Evolutionary conservation across 352 stramenopile species (phyloP), one percentile per base, ranked within the genome.

Genomic region (Globisporangium ultimum): DNA sequence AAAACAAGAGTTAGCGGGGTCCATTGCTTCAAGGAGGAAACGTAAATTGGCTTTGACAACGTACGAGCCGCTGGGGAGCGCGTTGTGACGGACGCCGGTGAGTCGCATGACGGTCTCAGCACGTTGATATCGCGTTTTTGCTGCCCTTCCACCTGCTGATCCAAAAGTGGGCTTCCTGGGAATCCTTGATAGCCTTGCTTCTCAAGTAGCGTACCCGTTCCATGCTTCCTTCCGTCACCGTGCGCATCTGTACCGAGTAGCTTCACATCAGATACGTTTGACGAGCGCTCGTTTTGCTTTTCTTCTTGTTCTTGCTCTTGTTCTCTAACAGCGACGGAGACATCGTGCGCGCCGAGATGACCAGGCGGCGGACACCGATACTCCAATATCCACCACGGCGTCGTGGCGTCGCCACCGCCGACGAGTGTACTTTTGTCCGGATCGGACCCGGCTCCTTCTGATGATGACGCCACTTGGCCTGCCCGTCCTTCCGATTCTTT

Each of bases 311-410:
- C 21, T 60, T 73, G 47, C 12, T 32, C 52, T 55, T 67, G 53
- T 17, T 24, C 40, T 28, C 57, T 47, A 0, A 47, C 55, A 9
- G 69, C 75, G 15, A 86, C 68, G 7, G 67, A 61, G 12, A 84
- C 74, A n/a, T 71, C 57, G 20, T 87, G 76, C 1, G 71, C 76
- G 10, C 74, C 76, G 12, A 84, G 60, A 54, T 84, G 74, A 6
- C 76, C 76, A 17, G 72, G 76, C 14, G 76, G 74, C 7, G 76
- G 76, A n/a, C 70, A 81, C 34, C 66, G 64, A 46, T 87, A 87
- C 60, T 87, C 76, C 45, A 84, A 58, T 43, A 84, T 65, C 76
- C 76, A 87, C 76, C 76, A 87, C 17, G 76, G 69, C 28, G 78
- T 61, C 18, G 60, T 55, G 8, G 73, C 60, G 17, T 64, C 22